Conservation (phyloP, 257 asterid genomes). For the Solanum sitiens region DNA sequence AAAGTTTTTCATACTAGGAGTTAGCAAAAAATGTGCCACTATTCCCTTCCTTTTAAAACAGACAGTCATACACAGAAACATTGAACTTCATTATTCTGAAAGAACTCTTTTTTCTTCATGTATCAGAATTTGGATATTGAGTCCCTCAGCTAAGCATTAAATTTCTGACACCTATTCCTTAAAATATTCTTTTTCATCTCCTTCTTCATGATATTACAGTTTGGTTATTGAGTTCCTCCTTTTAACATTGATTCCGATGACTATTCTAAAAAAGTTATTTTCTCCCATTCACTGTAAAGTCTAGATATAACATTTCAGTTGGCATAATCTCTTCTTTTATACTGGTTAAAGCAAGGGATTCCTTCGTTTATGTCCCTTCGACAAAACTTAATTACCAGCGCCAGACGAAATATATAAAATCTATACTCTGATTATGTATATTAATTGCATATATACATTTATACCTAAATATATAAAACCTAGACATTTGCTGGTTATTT, state of each 20-base stretch:
- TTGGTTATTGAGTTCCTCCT: background rate
- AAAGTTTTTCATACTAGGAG: background rate
- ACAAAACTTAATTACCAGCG: background rate
- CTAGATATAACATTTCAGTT: background rate
- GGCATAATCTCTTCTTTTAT: background rate
- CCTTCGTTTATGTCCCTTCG: background rate
- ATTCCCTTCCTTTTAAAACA: background rate
- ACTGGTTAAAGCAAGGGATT: background rate
- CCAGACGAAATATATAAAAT: background rate
- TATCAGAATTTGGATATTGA: background rate
- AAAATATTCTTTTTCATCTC: background rate
- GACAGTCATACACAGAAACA: background rate
- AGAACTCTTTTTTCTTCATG: background rate
- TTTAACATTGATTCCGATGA: background rate
- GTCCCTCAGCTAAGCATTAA: background rate
- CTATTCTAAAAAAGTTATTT: background rate
- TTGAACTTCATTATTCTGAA: background rate
- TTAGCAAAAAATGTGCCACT: background rate
- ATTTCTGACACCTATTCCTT: background rate
- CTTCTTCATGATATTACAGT: background rate
- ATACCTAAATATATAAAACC: background rate
- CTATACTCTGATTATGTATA: background rate
- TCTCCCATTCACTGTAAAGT: background rate
- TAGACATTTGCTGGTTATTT: background rate
- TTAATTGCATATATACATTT: background rate